Conservation (phyloP, 805 yeast genomes). For the Candida incommunis region DNA sequence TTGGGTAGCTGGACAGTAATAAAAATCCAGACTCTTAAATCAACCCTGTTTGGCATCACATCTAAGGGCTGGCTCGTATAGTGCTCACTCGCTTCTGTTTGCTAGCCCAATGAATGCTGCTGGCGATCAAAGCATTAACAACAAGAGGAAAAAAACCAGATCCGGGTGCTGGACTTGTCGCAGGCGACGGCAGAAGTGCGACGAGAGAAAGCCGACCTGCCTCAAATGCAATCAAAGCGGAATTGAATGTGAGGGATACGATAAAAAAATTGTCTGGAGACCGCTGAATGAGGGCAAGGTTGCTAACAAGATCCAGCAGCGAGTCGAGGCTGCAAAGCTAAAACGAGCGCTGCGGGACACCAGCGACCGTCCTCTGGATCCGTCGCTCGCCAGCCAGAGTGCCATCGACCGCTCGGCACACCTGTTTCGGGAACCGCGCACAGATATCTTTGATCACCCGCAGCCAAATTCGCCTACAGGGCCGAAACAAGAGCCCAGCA, state of each 20-base stretch:
- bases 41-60: too few species aligned
- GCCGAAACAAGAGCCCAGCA: background rate
- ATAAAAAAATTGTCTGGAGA: background rate
- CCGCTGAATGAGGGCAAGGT: slow-evolving; percentile 1
- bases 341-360: background rate
- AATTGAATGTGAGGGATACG: background rate
- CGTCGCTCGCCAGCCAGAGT: background rate
- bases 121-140: too few species aligned
- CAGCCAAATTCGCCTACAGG: background rate
- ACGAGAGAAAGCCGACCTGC: background rate
- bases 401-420: background rate
- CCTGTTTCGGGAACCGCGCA: background rate
- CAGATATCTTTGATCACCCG: background rate
- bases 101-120: too few species aligned
- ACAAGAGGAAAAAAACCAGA: background rate
- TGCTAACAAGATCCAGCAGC: background rate
- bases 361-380: background rate
- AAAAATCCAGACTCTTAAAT: too few species aligned
- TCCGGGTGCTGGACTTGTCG: slow-evolving; percentile 1
- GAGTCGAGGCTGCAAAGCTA: background rate
- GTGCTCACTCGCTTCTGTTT: too few species aligned
- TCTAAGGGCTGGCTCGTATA: too few species aligned
- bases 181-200: background rate
- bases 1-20: too few species aligned
- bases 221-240: background rate